Evolutionary conservation across 1,139 yeast genomes (phyloP), one percentile per base, ranked within the genome.

Genomic region (Tardiomyces blankii): DNA sequence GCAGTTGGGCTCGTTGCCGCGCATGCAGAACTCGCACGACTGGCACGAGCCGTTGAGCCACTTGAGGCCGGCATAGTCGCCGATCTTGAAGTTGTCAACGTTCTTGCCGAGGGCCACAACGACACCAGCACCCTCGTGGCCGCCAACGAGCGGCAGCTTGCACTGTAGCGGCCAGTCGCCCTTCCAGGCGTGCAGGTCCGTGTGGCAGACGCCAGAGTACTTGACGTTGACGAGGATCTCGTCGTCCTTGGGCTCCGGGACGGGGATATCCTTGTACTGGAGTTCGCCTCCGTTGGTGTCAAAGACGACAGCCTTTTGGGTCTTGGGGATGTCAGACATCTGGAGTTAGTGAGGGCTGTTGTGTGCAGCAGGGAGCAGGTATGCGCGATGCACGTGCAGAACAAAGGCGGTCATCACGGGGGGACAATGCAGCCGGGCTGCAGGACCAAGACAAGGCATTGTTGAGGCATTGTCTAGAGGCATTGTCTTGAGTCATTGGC

Each of bases 71-170:
- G 91, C 93, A 45, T 64, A 70, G 63, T 83, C 91, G 59, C 93
- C 93, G 58, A 81, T 64, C 61, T 81, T 74, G 70, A 83, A 81
- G 62, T 81, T 80, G 57, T 68, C 73, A 54, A 82, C 93, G 54
- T 77, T 72, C 41, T 69, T 69, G 60, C 91, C 93, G 61, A 70
- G 77, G 54, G 74, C 87, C 49, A 82, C 89, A 52, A 83, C 91
- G 38, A 77, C 77, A 66, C 93, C 93, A 38, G 89, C 88, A 68
- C 91, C 91, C 68, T 83, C 93, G 71, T 83, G 93, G 59, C 93
- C 93, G 53, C 87, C 88, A 45, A 81, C 85, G 54, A 80, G 68
- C 19, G 87, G 87, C 52, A 77, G 70, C 65, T 80, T 80, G 54
- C 80, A 74, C 46, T 68, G 69, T 56, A 78, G 64, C 48, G 83